Base-by-base conservation (phyloP, 495 filamentous ascomycete species). In the Talaromyces stipitatus region DNA sequence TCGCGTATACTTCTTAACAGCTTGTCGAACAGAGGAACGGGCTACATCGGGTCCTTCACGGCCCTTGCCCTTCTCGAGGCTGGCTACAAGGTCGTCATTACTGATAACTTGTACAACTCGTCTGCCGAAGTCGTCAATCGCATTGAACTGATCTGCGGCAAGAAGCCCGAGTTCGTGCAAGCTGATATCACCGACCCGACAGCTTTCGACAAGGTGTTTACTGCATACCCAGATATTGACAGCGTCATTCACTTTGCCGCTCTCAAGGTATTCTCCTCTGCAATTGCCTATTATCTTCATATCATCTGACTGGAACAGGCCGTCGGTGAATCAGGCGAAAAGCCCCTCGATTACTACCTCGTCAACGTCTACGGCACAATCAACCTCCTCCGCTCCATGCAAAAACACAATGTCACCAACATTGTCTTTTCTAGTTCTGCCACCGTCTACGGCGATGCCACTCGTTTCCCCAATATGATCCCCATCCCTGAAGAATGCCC, bases 41-140 rank as follows among this genome's bases (percentile, higher is more conserved):
- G 94, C 76, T 98, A 98, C 80, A 98, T 98, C 71, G 94, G 94
- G 63, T 98, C 94, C 38, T 97, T 97, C 82, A 98, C 94, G 54
- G 77, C 86, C 56, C 85, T 98, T 54, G 88, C 91, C 32, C 87
- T 98, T 20, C 88, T 98, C 61, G 79, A 95, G 64, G 88, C 92
- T 65, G 92, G 85, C 70, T 97, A 97, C 80, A 87, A 97, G 66
- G 95, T 98, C 51, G 87, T 98, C 62, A 88, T 98, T 57, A 85
- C 91, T 57, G 94, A 98, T 75, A 97, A 85, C 73, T 82, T 97
- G 54, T 95, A 92, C 83, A 98, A 98, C 70, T 96, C 95, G 28
- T 95, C 89, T 30, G 74, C 82, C 62, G 95, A 95, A 68, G 87
- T 85, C 52, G 72, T 98, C 56, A 88, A 91, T 69, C 91, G 94